Evolutionary conservation across 768 basidiomycete genomes (phyloP).

Genomic region (Russula lepida): DNA sequence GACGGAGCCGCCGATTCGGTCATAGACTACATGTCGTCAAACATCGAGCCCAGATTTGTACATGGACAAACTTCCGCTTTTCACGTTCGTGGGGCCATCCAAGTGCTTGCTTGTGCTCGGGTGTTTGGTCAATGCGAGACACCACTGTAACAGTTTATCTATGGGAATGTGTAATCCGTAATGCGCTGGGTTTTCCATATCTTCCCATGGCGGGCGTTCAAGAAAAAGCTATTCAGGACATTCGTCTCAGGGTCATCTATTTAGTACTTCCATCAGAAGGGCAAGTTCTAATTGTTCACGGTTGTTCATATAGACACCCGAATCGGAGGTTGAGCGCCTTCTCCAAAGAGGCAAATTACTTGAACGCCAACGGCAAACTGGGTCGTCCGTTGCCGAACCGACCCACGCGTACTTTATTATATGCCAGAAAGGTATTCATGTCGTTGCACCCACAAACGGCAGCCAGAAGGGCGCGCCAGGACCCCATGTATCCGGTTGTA

Average conservation of each 20-base stretch:
- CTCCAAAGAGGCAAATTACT: not conserved
- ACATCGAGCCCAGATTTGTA: not conserved
- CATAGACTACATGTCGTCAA: not conserved
- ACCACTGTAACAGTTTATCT: not conserved
- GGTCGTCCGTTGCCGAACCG: not conserved
- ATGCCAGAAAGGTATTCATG: too few species aligned
- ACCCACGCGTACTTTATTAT: too few species aligned
- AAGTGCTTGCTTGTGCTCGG: not conserved
- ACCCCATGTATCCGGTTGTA: too few species aligned
- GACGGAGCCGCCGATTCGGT: not conserved
- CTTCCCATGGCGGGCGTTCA: not conserved
- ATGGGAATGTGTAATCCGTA: not conserved
- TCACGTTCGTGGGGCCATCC: not conserved
- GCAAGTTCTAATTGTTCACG: not conserved
- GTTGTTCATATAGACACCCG: not conserved
- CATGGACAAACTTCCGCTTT: not conserved
- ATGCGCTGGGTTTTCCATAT: not conserved
- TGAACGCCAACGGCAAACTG: not conserved
- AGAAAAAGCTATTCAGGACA: not conserved
- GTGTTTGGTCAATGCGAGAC: not conserved
- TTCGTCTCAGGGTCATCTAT: not conserved
- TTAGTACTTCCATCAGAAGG: not conserved
- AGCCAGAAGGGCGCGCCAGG: too few species aligned
- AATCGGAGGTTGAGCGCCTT: not conserved
- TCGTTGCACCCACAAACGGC: too few species aligned